Evolutionary conservation across 108 stramenopile species (phyloP).

Genomic region (Tribonema minus): DNA sequence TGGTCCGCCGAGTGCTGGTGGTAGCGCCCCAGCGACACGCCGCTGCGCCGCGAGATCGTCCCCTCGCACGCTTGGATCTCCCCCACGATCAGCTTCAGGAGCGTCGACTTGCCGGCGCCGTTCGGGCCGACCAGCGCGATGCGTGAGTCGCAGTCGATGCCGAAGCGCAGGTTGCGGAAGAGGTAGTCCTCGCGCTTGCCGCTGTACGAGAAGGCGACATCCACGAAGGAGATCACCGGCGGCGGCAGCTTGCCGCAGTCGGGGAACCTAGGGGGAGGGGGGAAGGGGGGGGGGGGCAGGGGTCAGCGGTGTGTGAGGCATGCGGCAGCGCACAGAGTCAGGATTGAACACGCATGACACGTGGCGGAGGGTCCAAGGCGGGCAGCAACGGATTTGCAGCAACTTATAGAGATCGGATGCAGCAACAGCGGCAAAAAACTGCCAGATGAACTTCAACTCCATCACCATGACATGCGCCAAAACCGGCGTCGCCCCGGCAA

Average conservation of each 20-base stretch:
- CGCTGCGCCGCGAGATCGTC: slow-evolving; percentile 79
- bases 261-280: background rate
- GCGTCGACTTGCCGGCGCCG: slow-evolving; percentile 58
- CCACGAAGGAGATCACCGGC: slow-evolving; percentile 92
- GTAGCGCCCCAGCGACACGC: slow-evolving; percentile 85
- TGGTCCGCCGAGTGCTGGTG: slow-evolving; percentile 99
- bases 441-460: too few relatives aligned
- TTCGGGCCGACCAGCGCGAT: slow-evolving; percentile 89
- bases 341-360: too few relatives aligned
- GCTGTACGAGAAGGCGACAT: slow-evolving; percentile 93
- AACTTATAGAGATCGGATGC: too few relatives aligned
- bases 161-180: slow-evolving; percentile 87
- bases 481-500: too few relatives aligned
- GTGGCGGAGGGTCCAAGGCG: too few relatives aligned
- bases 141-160: slow-evolving; percentile 94
- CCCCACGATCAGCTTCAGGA: slow-evolving; percentile 56
- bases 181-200: slow-evolving; percentile 75
- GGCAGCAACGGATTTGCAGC: too few relatives aligned
- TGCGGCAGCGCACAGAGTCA: too few relatives aligned
- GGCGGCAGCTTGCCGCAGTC: slow-evolving; percentile 87
- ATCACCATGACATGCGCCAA: too few relatives aligned
- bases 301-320: too few relatives aligned
- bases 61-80: slow-evolving; percentile 85
- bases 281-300: too few relatives aligned
- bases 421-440: too few relatives aligned